Evolutionary conservation across 805 yeast genomes (phyloP).

Genomic region (Starmera quercuum): DNA sequence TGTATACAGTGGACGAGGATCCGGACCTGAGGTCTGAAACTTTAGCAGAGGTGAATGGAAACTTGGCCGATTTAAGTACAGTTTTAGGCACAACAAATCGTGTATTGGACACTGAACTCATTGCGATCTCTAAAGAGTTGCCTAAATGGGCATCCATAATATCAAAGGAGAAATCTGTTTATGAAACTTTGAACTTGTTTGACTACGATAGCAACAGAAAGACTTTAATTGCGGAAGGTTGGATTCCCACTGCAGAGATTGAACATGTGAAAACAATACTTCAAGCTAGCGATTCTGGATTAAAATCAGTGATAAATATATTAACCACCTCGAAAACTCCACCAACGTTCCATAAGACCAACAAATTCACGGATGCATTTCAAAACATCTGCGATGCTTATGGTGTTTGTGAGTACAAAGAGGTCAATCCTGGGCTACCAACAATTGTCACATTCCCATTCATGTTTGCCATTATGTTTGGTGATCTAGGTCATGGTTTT

Average conservation of each 20-base stretch:
- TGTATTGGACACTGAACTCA: conserved; percentile 70
- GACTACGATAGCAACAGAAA: conserved; percentile 72
- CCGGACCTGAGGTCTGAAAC: conserved; percentile 58
- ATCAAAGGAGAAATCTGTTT: conserved; percentile 80
- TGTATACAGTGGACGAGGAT: conserved; percentile 46
- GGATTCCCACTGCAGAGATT: conserved; percentile 85
- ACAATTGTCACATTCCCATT: conserved; percentile 95
- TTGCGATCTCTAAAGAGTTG: conserved; percentile 67
- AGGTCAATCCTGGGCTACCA: conserved; percentile 93
- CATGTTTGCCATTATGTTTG: conserved; percentile 99
- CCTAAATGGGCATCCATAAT: conserved; percentile 62
- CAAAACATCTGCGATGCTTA: conserved; percentile 93
- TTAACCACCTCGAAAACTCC: conserved; percentile 69
- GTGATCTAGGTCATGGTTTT: conserved; percentile 95
- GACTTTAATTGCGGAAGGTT: conserved; percentile 87
- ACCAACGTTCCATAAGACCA: conserved; percentile 89
- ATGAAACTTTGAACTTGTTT: conserved; percentile 72
- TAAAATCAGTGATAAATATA: conserved; percentile 46
- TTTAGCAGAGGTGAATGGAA: conserved; percentile 51
- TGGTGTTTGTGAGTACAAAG: conserved; percentile 88
- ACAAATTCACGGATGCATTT: conserved; percentile 89
- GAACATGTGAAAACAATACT: conserved; percentile 49
- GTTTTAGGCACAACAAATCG: conserved; percentile 57
- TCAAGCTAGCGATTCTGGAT: conserved; percentile 72
- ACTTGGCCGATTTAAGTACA: conserved; percentile 51